Evolutionary conservation across 225 moss, liverwort and hornwort genomes (phyloP).

Genomic region (Rhytidiadelphus loreus): DNA sequence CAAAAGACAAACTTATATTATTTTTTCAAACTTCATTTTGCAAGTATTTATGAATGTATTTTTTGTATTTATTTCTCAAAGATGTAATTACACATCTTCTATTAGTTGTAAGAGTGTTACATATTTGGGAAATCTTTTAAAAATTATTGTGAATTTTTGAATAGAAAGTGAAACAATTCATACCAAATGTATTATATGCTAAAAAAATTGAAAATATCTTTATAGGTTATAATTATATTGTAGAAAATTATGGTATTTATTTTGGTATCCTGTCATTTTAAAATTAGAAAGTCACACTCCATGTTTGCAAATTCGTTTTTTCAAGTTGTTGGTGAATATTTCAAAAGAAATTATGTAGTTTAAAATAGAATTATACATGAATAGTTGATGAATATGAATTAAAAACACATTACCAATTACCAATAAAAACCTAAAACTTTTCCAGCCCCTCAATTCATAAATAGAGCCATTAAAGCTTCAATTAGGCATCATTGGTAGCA

Average conservation of each 20-base stretch:
- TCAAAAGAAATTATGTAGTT: too few relatives aligned
- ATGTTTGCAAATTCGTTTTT: too few relatives aligned
- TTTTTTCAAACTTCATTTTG: not conserved
- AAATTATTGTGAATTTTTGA: too few relatives aligned
- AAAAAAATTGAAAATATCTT: not conserved
- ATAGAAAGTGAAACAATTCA: not conserved
- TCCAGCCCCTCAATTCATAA: rapidly evolving
- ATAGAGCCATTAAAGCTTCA: rapidly evolving
- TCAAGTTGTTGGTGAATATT: too few relatives aligned
- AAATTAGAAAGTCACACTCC: not conserved
- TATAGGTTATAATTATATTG: not conserved
- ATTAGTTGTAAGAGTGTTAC: too few relatives aligned
- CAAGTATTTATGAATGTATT: not conserved
- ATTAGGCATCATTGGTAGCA: rapidly evolving
- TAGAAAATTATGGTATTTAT: too few relatives aligned
- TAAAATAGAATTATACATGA: too few relatives aligned
- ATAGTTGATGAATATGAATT: not conserved
- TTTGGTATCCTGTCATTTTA: not conserved
- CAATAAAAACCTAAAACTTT: not conserved
- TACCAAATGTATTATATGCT: not conserved
- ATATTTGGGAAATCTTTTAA: too few relatives aligned
- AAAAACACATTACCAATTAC: not conserved
- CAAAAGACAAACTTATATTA: not conserved
- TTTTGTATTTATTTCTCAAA: not conserved
- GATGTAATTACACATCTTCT: too few relatives aligned